Base-by-base conservation (phyloP, 805 yeast species). In the Vanderwaltozyma verrucispora region DNA sequence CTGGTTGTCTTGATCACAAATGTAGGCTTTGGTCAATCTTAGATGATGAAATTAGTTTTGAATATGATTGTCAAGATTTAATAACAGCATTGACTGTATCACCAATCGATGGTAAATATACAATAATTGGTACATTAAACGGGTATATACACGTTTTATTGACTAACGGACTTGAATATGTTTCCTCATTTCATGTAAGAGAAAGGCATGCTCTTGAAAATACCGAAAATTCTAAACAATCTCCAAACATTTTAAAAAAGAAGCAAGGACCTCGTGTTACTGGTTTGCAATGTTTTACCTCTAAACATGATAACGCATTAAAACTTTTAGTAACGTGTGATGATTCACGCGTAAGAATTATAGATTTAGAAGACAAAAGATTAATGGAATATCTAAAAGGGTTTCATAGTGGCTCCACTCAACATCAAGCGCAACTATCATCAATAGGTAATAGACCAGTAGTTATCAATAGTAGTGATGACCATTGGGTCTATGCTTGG, bases 401-500 rank as follows among this genome's bases (percentile, higher is more conserved):
- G 0, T 69, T 74, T 38, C 70, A 74, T 25, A 86, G 85, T 56
- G 71, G 70, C 37, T 72, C 77, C 32, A 74, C 89, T 5, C 86
- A 84, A 30, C 80, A 83, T 35, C 67, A 67, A 11, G 95, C 95
- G 0, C 56, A 50, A 21, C 32, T 49, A 19, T 29, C 42, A 1
- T 31, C 33, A 9, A 15, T 37, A 27, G 32, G 37, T 11, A 39
- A 45, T 15, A 41, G 46, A 17, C 45, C 50, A 2, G 74, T 72
- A 50, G 69, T 87, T 5, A 69, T 87, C 8, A 68, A 82, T 7
- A 95, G 95, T 0, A 81, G 94, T 11, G 96, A 88, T 54, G 92
- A 88, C 60, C 85, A 83, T 47, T 77, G 87, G 77, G 74, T 83
- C 12, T 88, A 87, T 51, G 62, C 84, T 11, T 89, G 97, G 97